Evolutionary conservation across 768 basidiomycete species (phyloP).

Genomic region (Suillus lakei): DNA sequence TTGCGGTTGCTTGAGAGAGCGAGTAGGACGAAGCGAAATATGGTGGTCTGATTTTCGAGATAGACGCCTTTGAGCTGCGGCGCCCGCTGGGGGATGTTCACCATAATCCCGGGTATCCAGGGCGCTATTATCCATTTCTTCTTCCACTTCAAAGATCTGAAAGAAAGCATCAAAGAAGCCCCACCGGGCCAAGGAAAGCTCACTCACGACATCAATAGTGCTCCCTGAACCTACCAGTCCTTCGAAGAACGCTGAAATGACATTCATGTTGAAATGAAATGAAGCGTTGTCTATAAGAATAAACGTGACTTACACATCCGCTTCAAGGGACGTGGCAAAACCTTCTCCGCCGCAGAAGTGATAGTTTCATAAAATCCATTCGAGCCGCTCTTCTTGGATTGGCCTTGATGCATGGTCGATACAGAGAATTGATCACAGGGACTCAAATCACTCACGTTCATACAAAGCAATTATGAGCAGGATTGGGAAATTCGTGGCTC

Average conservation of each 20-base stretch:
- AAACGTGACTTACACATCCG: conserved; percentile 61
- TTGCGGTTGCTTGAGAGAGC: conserved; percentile 23
- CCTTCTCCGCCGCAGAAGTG: conserved; percentile 64
- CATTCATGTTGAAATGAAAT: neutral
- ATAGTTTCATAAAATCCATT: conserved; percentile 77
- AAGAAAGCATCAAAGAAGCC: conserved; percentile 4
- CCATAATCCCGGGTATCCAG: conserved; percentile 52
- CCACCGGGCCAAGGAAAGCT: neutral
- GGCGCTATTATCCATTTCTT: conserved; percentile 63
- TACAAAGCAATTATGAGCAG: conserved; percentile 81
- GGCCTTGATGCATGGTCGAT: conserved; percentile 34
- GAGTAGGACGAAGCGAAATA: conserved; percentile 23
- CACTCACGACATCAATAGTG: conserved; percentile 74
- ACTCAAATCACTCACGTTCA: conserved; percentile 54
- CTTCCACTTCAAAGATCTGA: conserved; percentile 82
- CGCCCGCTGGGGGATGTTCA: conserved; percentile 26
- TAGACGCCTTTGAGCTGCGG: conserved; percentile 31
- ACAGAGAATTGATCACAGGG: neutral
- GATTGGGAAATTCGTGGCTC: conserved; percentile 84
- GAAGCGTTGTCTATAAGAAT: neutral
- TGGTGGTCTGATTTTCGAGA: conserved; percentile 40
- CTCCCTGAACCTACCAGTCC: conserved; percentile 71
- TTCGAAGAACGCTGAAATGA: conserved; percentile 70
- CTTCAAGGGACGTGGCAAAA: conserved; percentile 78
- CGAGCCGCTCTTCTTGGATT: conserved; percentile 70